Conservation (phyloP, 1,139 yeast genomes). For the Geotrichum australiense region DNA sequence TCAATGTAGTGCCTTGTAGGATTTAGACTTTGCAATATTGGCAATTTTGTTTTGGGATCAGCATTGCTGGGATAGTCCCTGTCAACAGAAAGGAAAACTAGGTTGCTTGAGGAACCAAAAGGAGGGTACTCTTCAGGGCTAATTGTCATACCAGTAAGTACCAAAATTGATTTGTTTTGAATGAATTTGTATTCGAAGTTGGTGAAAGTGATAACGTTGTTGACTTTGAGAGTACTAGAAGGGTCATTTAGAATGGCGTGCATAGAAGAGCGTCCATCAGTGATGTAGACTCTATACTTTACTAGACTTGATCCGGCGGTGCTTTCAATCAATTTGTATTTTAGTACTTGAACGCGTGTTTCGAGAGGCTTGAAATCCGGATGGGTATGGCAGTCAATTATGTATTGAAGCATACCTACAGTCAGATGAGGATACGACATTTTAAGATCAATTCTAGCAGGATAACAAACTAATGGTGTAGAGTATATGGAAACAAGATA, state of each 20-base stretch:
- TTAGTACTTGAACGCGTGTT: slow-evolving; percentile 8
- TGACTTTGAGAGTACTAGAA: not conserved
- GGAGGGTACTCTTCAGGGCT: slow-evolving; percentile 7
- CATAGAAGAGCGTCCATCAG: slow-evolving; percentile 12
- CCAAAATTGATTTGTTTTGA: slow-evolving; percentile 4
- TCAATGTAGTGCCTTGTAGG: slow-evolving; percentile 1
- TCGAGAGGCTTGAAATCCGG: slow-evolving; percentile 6
- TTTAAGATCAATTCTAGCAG: not conserved
- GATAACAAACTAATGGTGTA: not conserved
- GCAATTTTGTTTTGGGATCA: not conserved
- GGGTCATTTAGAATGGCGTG: slow-evolving; percentile 6
- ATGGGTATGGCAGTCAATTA: not conserved
- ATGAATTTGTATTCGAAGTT: slow-evolving; percentile 6
- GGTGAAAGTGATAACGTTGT: slow-evolving; percentile 6
- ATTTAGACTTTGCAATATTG: not conserved
- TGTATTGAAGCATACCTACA: slow-evolving; percentile 11
- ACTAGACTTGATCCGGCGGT: not conserved
- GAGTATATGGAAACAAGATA: not conserved
- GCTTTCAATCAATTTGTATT: slow-evolving; percentile 5
- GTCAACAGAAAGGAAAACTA: not conserved
- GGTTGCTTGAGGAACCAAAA: not conserved
- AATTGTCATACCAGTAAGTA: slow-evolving; percentile 1
- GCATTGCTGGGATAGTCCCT: not conserved
- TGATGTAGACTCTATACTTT: slow-evolving; percentile 4
- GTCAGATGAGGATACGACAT: slow-evolving; percentile 11